Conservation (phyloP, 2,329 filamentous ascomycete species). For the Exutisphaerella laricina region DNA sequence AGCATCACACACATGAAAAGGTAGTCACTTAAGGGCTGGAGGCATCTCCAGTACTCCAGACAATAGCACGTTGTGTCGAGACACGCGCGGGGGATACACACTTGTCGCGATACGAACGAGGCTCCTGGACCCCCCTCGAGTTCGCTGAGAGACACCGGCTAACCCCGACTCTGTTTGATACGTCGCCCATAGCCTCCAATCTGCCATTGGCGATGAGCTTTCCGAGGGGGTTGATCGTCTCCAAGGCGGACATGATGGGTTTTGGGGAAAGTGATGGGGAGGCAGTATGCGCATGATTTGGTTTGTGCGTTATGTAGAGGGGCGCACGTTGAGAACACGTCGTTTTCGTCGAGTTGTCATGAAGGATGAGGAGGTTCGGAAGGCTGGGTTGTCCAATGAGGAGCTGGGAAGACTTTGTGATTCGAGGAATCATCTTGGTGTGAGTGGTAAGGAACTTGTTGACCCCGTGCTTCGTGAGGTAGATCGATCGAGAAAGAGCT, state of each 20-base stretch:
- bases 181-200: neutral
- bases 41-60: too few species aligned
- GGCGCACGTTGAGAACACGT: slow-evolving; percentile 19
- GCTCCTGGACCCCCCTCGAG: neutral
- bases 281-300: slow-evolving; percentile 33
- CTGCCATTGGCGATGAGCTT: slow-evolving; percentile 20
- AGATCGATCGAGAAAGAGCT: too few species aligned
- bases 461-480: too few species aligned
- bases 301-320: slow-evolving; percentile 34
- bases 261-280: slow-evolving; percentile 34
- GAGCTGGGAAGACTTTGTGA: slow-evolving; percentile 25
- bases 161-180: neutral
- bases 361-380: slow-evolving; percentile 23
- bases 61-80: too few species aligned
- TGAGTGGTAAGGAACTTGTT: slow-evolving; percentile 27
- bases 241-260: slow-evolving; percentile 38
- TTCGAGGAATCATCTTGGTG: slow-evolving; percentile 26
- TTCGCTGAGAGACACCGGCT: neutral
- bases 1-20: too few species aligned
- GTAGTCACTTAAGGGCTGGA: too few species aligned
- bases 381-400: slow-evolving; percentile 15
- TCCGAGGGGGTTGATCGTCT: slow-evolving; percentile 33
- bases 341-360: slow-evolving; percentile 23
- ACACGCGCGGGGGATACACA: too few species aligned
- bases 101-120: too few species aligned